phyloP scores from a whole-genome alignment of 345 rosid genomes.

The Eucalyptus tenuipes region DNA sequence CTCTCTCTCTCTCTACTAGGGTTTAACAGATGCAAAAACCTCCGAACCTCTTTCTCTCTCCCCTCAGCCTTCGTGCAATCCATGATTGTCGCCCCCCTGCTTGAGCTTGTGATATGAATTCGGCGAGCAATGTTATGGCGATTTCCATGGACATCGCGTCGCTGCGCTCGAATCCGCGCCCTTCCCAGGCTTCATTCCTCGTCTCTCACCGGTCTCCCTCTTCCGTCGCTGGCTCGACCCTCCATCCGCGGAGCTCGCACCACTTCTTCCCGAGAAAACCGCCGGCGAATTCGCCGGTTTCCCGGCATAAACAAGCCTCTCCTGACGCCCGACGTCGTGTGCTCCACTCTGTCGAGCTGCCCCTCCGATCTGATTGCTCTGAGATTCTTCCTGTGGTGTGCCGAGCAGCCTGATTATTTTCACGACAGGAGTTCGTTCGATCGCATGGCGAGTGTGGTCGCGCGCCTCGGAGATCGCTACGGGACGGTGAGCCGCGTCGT shows the following conservation, averaged over 20 bases:
- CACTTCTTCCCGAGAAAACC: not conserved
- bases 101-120: not conserved
- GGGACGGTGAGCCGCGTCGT: conserved; percentile 20
- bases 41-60: not conserved
- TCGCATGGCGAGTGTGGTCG: conserved; percentile 36
- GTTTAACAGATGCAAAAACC: not conserved
- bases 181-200: not conserved
- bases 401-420: conserved; percentile 37
- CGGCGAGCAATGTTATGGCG: not conserved
- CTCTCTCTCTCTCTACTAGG: not conserved
- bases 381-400: conserved; percentile 52
- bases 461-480: conserved; percentile 14
- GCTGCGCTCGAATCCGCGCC: not conserved
- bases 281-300: not conserved
- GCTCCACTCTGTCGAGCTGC: conserved; percentile 27
- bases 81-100: not conserved
- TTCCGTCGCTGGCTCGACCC: not conserved
- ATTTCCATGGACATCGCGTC: not conserved
- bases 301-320: not conserved
- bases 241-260: not conserved
- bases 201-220: not conserved
- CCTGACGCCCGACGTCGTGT: conserved; percentile 35
- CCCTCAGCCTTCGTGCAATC: rapidly evolving
- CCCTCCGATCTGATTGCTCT: conserved; percentile 49
- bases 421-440: conserved; percentile 36